Base-by-base conservation (phyloP, 2,329 filamentous ascomycete genomes). In the Penicillium sp. region DNA sequence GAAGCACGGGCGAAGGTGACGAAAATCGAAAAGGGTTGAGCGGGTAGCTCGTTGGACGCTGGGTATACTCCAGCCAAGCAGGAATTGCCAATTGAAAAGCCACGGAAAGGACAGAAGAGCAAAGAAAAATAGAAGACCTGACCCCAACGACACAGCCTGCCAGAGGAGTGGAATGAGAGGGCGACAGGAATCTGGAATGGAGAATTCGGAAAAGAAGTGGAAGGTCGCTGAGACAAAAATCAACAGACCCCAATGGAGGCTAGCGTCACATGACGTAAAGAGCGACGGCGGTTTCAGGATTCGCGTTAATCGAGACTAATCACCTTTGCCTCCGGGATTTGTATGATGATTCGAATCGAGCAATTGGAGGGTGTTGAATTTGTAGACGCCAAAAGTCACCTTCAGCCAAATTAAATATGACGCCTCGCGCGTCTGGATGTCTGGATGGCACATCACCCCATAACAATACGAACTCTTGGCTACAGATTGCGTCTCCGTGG, bases 251-350 rank as follows among this genome's bases (percentile, higher is more conserved):
- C 46, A 25, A 53, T 55, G 28, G 56, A 63, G 57, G 19, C 46
- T 63, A 62, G 65, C 55, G 63, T 56, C 61, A 59, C 61, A 65
- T 67, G 63, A 58, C 65, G 65, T 65, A 65, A 61, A 60, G 54
- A 42, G 53, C 59, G 28, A 26, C 57, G 40, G 55, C 55, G 55
- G 65, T 60, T 60, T 60, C 59, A 60, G 54, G 48, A 40, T 49
- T 35, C 52, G 52, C 52, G 22, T 40, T 25, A n/a, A 54, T 51
- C 28, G 46, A 49, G 46, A 49, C 22, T 51, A 51, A 51, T 51
- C 48, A 51, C 16, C 35, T 48, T 48, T 30, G 14, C 14, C 35
- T 22, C 30, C n/a, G 4, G 11, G 46, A 49, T 35, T 48, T 26
- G 26, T 48, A 30, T 35, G 5, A 6, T 35, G 35, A 8, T 16